Evolutionary conservation across 139 green algal species (phyloP), one percentile per base, ranked within the genome.

Genomic region (Spirogloea muscicola): DNA sequence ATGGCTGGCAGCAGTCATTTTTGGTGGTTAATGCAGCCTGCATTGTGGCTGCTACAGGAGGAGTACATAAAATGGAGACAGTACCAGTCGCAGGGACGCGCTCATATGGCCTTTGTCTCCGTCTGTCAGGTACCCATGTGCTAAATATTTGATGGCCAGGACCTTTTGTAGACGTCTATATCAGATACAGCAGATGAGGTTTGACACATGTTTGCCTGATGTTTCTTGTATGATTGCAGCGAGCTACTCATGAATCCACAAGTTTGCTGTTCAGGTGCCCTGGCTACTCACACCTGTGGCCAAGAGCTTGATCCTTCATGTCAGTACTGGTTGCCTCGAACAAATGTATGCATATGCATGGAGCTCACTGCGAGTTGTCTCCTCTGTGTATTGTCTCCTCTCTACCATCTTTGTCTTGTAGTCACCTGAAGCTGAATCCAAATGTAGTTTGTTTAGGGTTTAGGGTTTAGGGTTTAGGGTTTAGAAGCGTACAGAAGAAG

Each of bases 41-140:
- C 13, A 51, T 51, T 25, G 10, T 10, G 43, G 43, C 43, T 13
- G 10, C 43, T 10, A 16, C 69, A 65, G 29, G 69, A 77, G 34
- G 51, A 77, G n/a, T 77, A 77, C 69, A 66, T 77, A 13, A 76
- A 76, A 3, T 77, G 69, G 69, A 66, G 57, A 76, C 21, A 62
- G 33, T 25, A 62, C 42, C 21, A 31, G 29, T 55, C 40, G 41
- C 18, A 57, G 13, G 13, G 34, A 13, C 13, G 6, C 13, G 48
- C 58, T 2, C 18, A 66, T 37, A 29, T 43, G 31, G 33, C 58
- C 6, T n/a, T 77, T 49, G 25, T 76, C 37, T 77, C 69, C 31
- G 46, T 77, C n/a, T 77, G 69, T 57, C 59, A 68, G 27, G 59
- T 68, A 36, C 43, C 10, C 10, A 10, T 51, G 10, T 13, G 10